phyloP scores from a whole-genome alignment of 140 eudicot genomes.

The Stevia rebaudiana region DNA sequence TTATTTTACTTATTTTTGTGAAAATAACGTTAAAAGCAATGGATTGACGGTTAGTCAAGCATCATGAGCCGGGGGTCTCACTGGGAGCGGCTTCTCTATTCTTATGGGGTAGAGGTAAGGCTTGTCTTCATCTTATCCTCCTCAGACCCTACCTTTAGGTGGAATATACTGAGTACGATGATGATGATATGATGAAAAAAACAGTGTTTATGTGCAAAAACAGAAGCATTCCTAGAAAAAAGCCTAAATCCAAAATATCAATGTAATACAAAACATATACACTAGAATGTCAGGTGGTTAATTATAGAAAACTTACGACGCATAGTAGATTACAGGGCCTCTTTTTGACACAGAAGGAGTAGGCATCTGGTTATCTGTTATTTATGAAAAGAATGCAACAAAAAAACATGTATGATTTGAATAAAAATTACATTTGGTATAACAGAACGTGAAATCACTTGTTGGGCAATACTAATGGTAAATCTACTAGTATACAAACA shows the following conservation, averaged over 20 bases:
- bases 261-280: not conserved
- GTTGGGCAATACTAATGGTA: not conserved
- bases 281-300: conserved; percentile 5
- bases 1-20: too few relatives aligned
- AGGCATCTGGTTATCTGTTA: conserved; percentile 40
- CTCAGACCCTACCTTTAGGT: too few relatives aligned
- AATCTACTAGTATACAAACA: too few relatives aligned
- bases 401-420: not conserved
- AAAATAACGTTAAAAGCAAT: too few relatives aligned
- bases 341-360: conserved; percentile 37
- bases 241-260: not conserved
- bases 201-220: conserved; percentile 4
- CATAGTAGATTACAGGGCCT: conserved; percentile 65
- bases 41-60: too few relatives aligned
- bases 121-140: too few relatives aligned
- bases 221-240: not conserved
- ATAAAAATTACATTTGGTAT: too few relatives aligned
- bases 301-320: conserved; percentile 53
- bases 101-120: too few relatives aligned
- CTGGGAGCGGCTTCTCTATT: too few relatives aligned
- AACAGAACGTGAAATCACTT: too few relatives aligned
- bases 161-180: too few relatives aligned
- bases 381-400: conserved; percentile 9
- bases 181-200: not conserved
- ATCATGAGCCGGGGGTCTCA: too few relatives aligned